These are phyloP conservation scores for Nakaseomyces bracarensis DNA, from an alignment of 1,139 yeast genomes.

Conservation along the genomic window DNA sequence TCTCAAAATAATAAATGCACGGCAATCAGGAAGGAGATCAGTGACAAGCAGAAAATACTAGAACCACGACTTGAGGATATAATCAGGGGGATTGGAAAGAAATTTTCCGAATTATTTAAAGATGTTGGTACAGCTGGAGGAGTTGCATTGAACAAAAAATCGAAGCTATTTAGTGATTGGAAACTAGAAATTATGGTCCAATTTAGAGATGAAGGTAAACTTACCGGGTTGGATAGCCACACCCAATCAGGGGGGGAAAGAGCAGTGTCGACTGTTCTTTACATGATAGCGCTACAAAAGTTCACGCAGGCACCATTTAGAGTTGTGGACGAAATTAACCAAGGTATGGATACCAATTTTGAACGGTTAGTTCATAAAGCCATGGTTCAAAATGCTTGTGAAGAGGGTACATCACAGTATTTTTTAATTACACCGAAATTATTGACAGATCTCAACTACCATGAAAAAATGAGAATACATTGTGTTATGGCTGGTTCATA, in stretches of 20 bases:
- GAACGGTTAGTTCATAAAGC: slow-evolving; percentile 82
- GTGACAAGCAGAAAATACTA: slow-evolving; percentile 41
- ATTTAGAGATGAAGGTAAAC: slow-evolving; percentile 66
- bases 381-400: slow-evolving; percentile 80
- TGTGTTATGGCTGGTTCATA: slow-evolving; percentile 70
- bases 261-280: slow-evolving; percentile 88
- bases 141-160: slow-evolving; percentile 47
- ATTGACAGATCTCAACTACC: slow-evolving; percentile 69
- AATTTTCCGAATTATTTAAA: slow-evolving; percentile 58
- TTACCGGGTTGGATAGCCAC: slow-evolving; percentile 68
- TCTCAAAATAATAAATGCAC: slow-evolving; percentile 27
- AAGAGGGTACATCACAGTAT: slow-evolving; percentile 56
- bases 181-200: slow-evolving; percentile 74
- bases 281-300: slow-evolving; percentile 87
- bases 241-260: slow-evolving; percentile 98
- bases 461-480: slow-evolving; percentile 75
- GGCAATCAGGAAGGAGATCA: slow-evolving; percentile 35
- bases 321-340: slow-evolving; percentile 96
- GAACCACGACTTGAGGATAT: slow-evolving; percentile 48
- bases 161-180: slow-evolving; percentile 64
- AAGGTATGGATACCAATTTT: slow-evolving; percentile 95
- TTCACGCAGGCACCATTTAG: slow-evolving; percentile 84
- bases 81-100: slow-evolving; percentile 46
- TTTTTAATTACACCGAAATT: slow-evolving; percentile 90
- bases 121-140: slow-evolving; percentile 82